Conservation (phyloP, 805 yeast genomes). For the Lachancea sp. region DNA sequence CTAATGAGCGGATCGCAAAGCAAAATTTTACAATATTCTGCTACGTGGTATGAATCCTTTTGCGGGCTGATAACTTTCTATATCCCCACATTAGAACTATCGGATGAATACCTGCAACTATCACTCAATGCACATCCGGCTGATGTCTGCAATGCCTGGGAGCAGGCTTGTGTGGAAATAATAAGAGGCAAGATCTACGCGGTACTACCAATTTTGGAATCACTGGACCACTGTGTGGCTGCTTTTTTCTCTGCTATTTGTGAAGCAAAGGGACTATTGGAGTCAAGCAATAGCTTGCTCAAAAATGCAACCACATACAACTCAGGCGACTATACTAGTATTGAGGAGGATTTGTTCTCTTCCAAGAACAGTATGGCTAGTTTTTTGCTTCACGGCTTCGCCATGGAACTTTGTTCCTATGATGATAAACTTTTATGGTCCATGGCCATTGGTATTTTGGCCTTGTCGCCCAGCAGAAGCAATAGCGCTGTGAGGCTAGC, state of each 20-base stretch:
- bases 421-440: slow-evolving; percentile 49
- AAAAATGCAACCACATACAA: slow-evolving; percentile 22
- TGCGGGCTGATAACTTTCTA: slow-evolving; percentile 52
- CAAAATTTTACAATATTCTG: slow-evolving; percentile 46
- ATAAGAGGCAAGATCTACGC: slow-evolving; percentile 51
- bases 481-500: slow-evolving; percentile 31
- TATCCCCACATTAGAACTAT: slow-evolving; percentile 44
- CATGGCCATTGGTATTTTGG: slow-evolving; percentile 61
- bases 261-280: slow-evolving; percentile 57
- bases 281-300: slow-evolving; percentile 25
- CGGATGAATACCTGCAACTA: slow-evolving; percentile 37
- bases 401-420: slow-evolving; percentile 26
- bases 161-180: slow-evolving; percentile 48
- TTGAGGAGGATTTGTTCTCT: slow-evolving; percentile 27
- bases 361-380: slow-evolving; percentile 41
- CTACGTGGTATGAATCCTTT: slow-evolving; percentile 64
- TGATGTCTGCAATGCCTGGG: slow-evolving; percentile 43
- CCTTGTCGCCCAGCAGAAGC: slow-evolving; percentile 39
- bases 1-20: slow-evolving; percentile 35
- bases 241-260: slow-evolving; percentile 55
- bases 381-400: slow-evolving; percentile 28
- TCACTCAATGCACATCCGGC: slow-evolving; percentile 33
- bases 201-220: slow-evolving; percentile 52
- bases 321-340: neutral
- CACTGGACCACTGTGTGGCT: slow-evolving; percentile 55